Evolutionary conservation across 345 rosid genomes (phyloP).

Genomic region (Eucalyptus pumila): DNA sequence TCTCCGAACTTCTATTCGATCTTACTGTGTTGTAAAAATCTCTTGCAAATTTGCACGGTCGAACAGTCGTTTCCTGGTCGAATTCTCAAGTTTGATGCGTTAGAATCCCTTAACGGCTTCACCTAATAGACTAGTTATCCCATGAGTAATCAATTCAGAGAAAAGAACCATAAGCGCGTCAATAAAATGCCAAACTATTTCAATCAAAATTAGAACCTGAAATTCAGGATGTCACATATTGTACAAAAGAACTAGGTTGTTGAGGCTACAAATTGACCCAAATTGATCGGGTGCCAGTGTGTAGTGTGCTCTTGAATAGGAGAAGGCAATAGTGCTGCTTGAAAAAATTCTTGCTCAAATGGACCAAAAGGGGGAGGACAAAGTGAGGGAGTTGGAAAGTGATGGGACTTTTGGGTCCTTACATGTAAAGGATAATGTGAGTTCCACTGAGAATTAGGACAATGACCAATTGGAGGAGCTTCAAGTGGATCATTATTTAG

Average conservation of each 20-base stretch:
- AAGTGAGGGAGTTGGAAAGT: constrained; percentile 8
- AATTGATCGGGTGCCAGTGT: constrained; percentile 2
- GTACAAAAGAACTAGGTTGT: constrained; percentile 1
- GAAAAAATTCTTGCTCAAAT: not conserved
- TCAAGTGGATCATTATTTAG: not conserved
- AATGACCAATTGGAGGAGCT: not conserved
- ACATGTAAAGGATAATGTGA: constrained; percentile 1
- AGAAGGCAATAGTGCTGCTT: constrained; percentile 5
- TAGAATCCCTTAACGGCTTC: too few species aligned
- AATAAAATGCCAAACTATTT: too few species aligned
- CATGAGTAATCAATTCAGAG: too few species aligned
- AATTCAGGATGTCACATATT: not conserved
- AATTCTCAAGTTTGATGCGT: too few species aligned
- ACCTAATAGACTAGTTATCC: too few species aligned
- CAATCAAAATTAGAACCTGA: too few species aligned
- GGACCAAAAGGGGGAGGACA: not conserved
- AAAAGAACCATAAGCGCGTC: too few species aligned
- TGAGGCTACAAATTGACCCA: not conserved
- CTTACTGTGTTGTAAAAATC: too few species aligned
- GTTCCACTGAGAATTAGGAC: constrained; percentile 11
- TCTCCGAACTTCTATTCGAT: too few species aligned
- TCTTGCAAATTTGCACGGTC: too few species aligned
- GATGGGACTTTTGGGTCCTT: constrained; percentile 5
- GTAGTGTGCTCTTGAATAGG: constrained; percentile 5
- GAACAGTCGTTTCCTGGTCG: too few species aligned